These are phyloP conservation scores for Dentipellis fragilis DNA, from an alignment of 768 basidiomycete genomes.

Conservation along the genomic window DNA sequence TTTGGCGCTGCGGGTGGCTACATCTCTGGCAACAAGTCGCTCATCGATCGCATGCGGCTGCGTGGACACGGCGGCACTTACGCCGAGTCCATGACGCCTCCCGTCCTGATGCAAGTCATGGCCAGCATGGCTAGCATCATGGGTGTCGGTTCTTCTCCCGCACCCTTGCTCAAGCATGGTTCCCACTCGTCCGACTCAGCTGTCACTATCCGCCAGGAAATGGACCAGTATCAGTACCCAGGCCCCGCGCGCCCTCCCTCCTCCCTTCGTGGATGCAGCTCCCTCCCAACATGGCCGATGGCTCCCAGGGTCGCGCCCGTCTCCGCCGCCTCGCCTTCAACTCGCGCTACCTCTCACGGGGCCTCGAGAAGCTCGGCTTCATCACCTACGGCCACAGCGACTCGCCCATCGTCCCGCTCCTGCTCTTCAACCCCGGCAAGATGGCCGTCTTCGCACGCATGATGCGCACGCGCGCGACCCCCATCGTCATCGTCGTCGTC, in stretches of 20 bases:
- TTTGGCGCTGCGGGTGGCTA: conserved; percentile 95
- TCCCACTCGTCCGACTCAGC: conserved; percentile 23
- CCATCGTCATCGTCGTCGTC: conserved; percentile 84
- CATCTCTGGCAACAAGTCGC: conserved; percentile 71
- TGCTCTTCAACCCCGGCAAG: conserved; percentile 90
- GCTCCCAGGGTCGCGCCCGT: conserved; percentile 73
- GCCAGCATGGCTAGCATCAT: conserved; percentile 96
- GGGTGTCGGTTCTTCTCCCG: conserved; percentile 48
- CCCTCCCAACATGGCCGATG: conserved; percentile 63
- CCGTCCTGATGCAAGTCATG: conserved; percentile 84
- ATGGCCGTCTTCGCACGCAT: conserved; percentile 85
- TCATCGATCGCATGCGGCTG: conserved; percentile 77
- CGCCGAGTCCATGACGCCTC: conserved; percentile 84
- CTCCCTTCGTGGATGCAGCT: conserved; percentile 77
- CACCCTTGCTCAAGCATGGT: conserved; percentile 20
- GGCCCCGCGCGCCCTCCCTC: conserved; percentile 55
- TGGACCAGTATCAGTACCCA: conserved; percentile 50
- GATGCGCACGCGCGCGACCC: conserved; percentile 69
- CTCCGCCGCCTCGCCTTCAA: conserved; percentile 91
- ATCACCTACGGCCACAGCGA: conserved; percentile 90
- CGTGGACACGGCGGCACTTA: conserved; percentile 77
- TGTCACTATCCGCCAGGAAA: conserved; percentile 19
- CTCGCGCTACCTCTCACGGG: conserved; percentile 81
- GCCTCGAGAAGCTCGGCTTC: conserved; percentile 86
- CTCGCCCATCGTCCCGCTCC: conserved; percentile 87